Base-by-base conservation (phyloP, 2,329 filamentous ascomycete species). In the Chaetothyriales sp. region DNA sequence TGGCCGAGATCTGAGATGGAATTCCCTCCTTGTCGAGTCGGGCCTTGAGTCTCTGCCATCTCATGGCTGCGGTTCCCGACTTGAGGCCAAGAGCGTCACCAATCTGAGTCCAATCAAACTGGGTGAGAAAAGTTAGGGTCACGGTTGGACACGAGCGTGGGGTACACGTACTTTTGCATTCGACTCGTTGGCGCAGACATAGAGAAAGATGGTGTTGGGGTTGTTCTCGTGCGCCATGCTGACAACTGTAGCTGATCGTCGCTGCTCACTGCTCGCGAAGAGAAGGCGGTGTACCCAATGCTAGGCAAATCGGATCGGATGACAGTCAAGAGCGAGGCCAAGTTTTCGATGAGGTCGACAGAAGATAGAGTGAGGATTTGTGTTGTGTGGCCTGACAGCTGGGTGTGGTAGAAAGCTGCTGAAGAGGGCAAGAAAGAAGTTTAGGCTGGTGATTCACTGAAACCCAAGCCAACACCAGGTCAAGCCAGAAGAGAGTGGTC, bases 201-300 rank as follows among this genome's bases (percentile, higher is more conserved):
- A 72, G 22, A 73, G 63, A 54, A 73, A 72, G 58, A 70, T 58
- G 52, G 65, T 68, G 49, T 67, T 65, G 46, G 70, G 67, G 3
- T 66, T 58, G 53, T 65, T 63, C 52, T 67, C 68, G 15, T 66
- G 65, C 48, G 67, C 64, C 69, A 70, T 70, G 46, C 18, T 52
- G 20, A 18, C 10, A 33, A 46, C 19, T 10, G 44, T 13, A 10
- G 46, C 13, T 18, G 20, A 20, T 10, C 18, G 25, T 18, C 22
- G 25, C 43, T 7, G 46, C 22, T 47, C 29, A 22, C 22, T 1
- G 4, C 10, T 13, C 25, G 48, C 46, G 25, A 37, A 25, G 25
- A 9, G 20, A 29, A 44, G 15, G 2, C 33, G 33, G 33, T 40
- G 10, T 19, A 25, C 15, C 19, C 9, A 10, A 19, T 19, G 19